Base-by-base conservation (phyloP, 2,329 filamentous ascomycete genomes). In the Mariannaea elegans region DNA sequence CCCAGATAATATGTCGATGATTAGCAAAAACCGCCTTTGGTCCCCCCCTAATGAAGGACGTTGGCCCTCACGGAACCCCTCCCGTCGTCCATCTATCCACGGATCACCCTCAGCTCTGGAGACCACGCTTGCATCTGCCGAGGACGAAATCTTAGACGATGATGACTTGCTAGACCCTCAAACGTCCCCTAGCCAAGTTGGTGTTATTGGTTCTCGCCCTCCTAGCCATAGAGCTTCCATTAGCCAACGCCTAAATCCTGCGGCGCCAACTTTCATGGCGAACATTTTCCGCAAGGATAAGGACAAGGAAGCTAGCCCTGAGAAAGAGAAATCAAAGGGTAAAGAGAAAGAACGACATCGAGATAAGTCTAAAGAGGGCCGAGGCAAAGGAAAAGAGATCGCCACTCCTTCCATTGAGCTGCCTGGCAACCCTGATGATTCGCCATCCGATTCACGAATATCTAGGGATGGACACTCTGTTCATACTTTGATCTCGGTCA, bases 241-340 rank as follows among this genome's bases (percentile, higher is more conserved):
- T 80, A 89, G 72, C 75, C 88, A 75, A 78, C 88, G 76, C 69
- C 83, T 98, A 24, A 98, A 99, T 70, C 95, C 95, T 7, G 87
- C 92, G 7, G 95, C 94, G 0, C 94, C 94, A 8, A 92, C 90
- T 1, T 98, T 98, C 73, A 94, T 90, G 76, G 89, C 84, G 9
- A 84, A 88, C 34, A 86, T 95, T 59, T 86, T 88, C 68, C 81
- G 83, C 14, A 77, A 68, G 62, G 76, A 62, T 73, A 75, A 77
- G 67, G 75, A 78, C 3, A 78, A 77, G 54, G 72, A 76, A 27
- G 52, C 57, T n/a, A 59, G 63, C n/a, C 56, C 64, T 3, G 66
- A 65, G n/a, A 66, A 57, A 41, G 67, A 70, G 8, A 69, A 58
- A 38, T 55, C 50, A 24, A 66, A 66, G 38, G 76, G 76, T 56